Conservation (phyloP, 768 basidiomycete genomes). For the Asterophora parasitica region DNA sequence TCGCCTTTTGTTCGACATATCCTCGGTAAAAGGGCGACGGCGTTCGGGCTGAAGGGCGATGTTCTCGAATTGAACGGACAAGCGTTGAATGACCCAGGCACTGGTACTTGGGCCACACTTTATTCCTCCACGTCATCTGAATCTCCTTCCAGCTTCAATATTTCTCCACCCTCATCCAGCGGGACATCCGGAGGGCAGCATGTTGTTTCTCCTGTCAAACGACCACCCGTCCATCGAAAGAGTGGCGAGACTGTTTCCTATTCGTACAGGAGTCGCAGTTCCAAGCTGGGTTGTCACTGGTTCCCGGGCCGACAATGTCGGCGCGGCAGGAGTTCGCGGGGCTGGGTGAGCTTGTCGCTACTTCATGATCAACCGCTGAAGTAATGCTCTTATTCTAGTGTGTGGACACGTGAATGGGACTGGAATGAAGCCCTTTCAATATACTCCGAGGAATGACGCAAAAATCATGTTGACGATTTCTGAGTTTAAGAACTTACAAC, state of each 20-base stretch:
- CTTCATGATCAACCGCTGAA: not conserved
- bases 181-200: slow-evolving; percentile 19
- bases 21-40: slow-evolving; percentile 28
- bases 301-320: slow-evolving; percentile 45
- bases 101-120: too few relatives aligned
- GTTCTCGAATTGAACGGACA: slow-evolving; percentile 23
- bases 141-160: slow-evolving; percentile 29
- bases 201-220: slow-evolving; percentile 58
- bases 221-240: slow-evolving; percentile 60
- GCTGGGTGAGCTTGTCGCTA: slow-evolving; percentile 56
- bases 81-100: slow-evolving; percentile 21
- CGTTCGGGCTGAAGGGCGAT: slow-evolving; percentile 26
- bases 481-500: slow-evolving; percentile 6
- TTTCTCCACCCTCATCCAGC: slow-evolving; percentile 66
- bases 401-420: slow-evolving; percentile 34
- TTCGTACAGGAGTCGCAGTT: slow-evolving; percentile 71
- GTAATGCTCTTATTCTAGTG: slow-evolving; percentile 5
- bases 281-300: slow-evolving; percentile 78
- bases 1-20: slow-evolving; percentile 28
- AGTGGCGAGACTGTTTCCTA: slow-evolving; percentile 69
- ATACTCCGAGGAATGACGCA: too few relatives aligned
- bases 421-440: slow-evolving; percentile 44
- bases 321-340: slow-evolving; percentile 69
- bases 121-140: too few relatives aligned
- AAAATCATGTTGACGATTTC: not conserved